These are phyloP conservation scores for Calamus simplicifolius DNA, from an alignment of 176 grass and related monocot genomes.

Conservation along the genomic window DNA sequence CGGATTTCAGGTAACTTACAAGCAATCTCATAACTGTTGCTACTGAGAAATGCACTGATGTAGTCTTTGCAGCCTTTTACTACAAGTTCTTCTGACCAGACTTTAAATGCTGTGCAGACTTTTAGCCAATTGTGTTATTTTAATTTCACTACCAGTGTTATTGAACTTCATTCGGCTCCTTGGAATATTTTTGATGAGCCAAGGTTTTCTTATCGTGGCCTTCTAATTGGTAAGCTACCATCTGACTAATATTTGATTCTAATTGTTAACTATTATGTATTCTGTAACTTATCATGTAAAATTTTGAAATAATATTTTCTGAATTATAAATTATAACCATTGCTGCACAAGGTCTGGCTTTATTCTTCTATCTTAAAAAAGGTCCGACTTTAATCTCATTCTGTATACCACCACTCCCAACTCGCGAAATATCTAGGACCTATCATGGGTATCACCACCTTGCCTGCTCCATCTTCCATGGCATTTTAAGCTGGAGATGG, in stretches of 20 bases:
- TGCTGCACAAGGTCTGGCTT: too few relatives aligned
- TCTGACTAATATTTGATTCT: too few relatives aligned
- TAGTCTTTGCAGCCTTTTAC: conserved; percentile 1
- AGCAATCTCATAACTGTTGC: conserved; percentile 1
- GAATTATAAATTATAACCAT: too few relatives aligned
- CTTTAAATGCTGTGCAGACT: conserved; percentile 35
- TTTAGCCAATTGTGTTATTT: conserved; percentile 91
- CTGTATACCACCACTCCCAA: too few relatives aligned
- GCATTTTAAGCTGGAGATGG: too few relatives aligned
- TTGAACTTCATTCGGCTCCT: conserved; percentile 67
- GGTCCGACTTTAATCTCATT: too few relatives aligned
- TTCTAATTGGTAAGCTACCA: conserved; percentile 75
- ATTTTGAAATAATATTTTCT: neutral
- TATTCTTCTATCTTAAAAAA: too few relatives aligned
- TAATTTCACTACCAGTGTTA: conserved; percentile 57
- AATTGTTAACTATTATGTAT: too few relatives aligned
- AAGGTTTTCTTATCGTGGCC: conserved; percentile 86
- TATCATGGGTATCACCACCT: too few relatives aligned
- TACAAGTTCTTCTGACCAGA: neutral
- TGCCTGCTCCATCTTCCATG: too few relatives aligned
- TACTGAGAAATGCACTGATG: neutral
- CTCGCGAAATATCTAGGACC: too few relatives aligned
- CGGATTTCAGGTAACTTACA: conserved; percentile 70
- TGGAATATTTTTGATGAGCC: conserved; percentile 78
- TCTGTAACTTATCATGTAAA: neutral